Conservation (phyloP, 192 early-diverging fungal genomes). For the Umbelopsis vinacea region DNA sequence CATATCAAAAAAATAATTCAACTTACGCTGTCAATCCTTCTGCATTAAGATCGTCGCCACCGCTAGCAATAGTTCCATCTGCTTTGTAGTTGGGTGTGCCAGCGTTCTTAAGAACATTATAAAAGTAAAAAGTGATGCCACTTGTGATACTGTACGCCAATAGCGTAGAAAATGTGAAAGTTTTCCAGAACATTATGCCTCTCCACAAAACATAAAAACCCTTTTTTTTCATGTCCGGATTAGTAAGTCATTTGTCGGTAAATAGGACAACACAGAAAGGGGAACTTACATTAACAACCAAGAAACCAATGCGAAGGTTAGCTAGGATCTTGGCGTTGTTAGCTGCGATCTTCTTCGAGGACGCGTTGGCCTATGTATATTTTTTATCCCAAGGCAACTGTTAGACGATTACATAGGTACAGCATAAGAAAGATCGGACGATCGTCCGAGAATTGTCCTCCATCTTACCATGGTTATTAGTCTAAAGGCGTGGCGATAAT, state of each 20-base stretch:
- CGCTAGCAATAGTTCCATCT: constrained; percentile 43
- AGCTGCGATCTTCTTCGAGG: constrained; percentile 65
- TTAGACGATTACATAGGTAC: background rate
- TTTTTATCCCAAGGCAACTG: background rate
- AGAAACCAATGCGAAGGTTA: constrained; percentile 55
- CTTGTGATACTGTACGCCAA: constrained; percentile 48
- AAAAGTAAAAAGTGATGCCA: constrained; percentile 54
- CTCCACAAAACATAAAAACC: constrained; percentile 58
- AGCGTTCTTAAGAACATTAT: constrained; percentile 48
- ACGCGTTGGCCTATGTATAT: constrained; percentile 60
- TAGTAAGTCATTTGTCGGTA: background rate
- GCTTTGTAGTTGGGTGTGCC: constrained; percentile 50
- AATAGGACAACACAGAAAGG: background rate
- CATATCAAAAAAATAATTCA: background rate
- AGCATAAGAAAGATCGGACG: background rate
- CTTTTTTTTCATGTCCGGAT: constrained; percentile 24
- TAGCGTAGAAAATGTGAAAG: constrained; percentile 49
- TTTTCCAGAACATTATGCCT: constrained; percentile 53
- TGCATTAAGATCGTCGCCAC: constrained; percentile 57
- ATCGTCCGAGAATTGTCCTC: background rate
- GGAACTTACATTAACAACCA: constrained; percentile 51
- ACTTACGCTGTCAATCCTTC: constrained; percentile 59
- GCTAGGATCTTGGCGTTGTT: constrained; percentile 58
- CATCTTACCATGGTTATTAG: background rate
- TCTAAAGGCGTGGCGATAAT: background rate